A percentile compares a stretch with the other conserved stretches of the same genome.
These are phyloP conservation scores for Phialemoniopsis sp. DNA, from an alignment of 2,329 filamentous ascomycete genomes.

Conservation along the genomic window DNA sequence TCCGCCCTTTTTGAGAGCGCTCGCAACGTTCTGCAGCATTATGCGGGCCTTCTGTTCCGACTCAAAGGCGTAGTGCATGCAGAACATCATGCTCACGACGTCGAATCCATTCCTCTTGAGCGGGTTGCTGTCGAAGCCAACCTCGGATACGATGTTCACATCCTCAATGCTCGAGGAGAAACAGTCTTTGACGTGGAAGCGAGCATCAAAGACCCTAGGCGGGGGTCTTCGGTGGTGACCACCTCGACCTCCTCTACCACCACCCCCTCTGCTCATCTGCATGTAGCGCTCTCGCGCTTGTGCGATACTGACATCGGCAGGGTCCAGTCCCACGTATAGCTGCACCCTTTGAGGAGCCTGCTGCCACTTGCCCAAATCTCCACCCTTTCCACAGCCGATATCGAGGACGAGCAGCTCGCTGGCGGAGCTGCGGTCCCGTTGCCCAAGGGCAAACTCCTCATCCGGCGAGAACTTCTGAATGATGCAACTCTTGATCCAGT, in stretches of 20 bases:
- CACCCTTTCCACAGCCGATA: conserved; percentile 94
- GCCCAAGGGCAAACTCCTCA: conserved; percentile 64
- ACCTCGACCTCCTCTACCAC: conserved; percentile 47
- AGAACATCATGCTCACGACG: conserved; percentile 98
- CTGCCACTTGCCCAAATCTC: conserved; percentile 94
- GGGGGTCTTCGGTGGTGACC: conserved; percentile 40
- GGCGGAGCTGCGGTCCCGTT: conserved; percentile 43
- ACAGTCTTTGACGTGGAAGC: conserved; percentile 90
- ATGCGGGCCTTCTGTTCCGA: conserved; percentile 81
- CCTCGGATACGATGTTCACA: conserved; percentile 74
- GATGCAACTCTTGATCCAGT: conserved; percentile 97
- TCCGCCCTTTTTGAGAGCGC: conserved; percentile 87
- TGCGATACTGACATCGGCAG: conserved; percentile 85
- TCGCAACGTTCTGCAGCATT: conserved; percentile 92
- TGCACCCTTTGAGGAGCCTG: conserved; percentile 87
- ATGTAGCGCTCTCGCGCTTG: conserved; percentile 84
- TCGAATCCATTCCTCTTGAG: conserved; percentile 79
- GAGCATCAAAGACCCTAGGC: conserved; percentile 70
- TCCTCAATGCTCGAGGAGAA: conserved; percentile 82
- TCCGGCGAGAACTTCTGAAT: conserved; percentile 94
- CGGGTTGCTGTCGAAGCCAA: conserved; percentile 81
- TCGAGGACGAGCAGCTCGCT: conserved; percentile 77
- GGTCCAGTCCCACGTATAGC: conserved; percentile 91
- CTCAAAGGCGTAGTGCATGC: conserved; percentile 98
- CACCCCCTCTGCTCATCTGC: conserved; percentile 56